Evolutionary conservation across 2,329 filamentous ascomycete species (phyloP).

Genomic region (Penicillium sp.): DNA sequence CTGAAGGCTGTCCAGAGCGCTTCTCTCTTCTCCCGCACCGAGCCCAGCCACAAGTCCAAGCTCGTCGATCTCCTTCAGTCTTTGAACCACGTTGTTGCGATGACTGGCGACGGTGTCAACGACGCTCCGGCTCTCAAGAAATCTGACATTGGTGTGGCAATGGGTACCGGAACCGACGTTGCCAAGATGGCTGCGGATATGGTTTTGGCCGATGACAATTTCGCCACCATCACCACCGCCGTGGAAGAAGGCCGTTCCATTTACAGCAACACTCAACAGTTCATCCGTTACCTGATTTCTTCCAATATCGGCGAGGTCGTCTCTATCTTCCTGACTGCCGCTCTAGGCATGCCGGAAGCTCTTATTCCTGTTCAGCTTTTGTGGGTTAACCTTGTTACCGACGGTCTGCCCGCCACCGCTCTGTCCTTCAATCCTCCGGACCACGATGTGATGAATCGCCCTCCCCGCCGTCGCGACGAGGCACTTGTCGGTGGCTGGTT

Average conservation of each 20-base stretch:
- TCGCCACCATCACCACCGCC: slow-evolving; percentile 92
- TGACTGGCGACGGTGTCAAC: slow-evolving; percentile 99
- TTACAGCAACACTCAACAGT: slow-evolving; percentile 99
- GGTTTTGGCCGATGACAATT: slow-evolving; percentile 98
- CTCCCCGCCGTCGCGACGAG: slow-evolving; percentile 88
- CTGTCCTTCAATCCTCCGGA: slow-evolving; percentile 98
- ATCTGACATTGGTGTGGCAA: slow-evolving; percentile 96
- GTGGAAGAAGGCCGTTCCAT: slow-evolving; percentile 97
- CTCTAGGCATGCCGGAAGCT: slow-evolving; percentile 94
- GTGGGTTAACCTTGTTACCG: slow-evolving; percentile 98
- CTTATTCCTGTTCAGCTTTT: slow-evolving; percentile 94
- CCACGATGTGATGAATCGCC: slow-evolving; percentile 93
- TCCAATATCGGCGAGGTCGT: slow-evolving; percentile 99
- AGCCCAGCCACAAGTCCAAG: slow-evolving; percentile 95
- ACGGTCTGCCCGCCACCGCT: slow-evolving; percentile 92
- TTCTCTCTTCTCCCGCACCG: slow-evolving; percentile 91
- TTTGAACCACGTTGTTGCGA: slow-evolving; percentile 89
- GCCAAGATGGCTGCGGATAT: slow-evolving; percentile 96
- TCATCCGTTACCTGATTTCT: slow-evolving; percentile 97
- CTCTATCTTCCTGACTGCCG: slow-evolving; percentile 96
- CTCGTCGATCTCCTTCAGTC: slow-evolving; percentile 94
- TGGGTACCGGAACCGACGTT: slow-evolving; percentile 97
- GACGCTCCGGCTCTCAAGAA: slow-evolving; percentile 97
- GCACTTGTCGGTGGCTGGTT: slow-evolving; percentile 90
- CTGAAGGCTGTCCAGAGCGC: slow-evolving; percentile 78